A percentile compares a stretch with the other conserved stretches of the same genome.
Evolutionary conservation across 192 early-diverging fungal genomes (phyloP).

Genomic region (Spizellomyces punctatus): DNA sequence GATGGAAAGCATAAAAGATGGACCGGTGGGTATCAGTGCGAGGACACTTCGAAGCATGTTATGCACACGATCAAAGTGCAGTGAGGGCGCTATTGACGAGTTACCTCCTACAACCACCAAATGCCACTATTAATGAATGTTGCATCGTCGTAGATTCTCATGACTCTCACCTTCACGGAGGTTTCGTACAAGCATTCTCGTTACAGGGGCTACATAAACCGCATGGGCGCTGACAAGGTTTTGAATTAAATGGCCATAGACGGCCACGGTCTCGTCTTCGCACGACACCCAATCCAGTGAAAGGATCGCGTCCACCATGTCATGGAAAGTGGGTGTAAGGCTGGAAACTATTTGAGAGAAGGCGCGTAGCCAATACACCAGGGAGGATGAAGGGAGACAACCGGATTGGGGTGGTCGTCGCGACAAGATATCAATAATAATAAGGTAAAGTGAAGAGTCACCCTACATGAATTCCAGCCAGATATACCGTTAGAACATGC

Average conservation of each 20-base stretch:
- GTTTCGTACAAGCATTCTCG: slow-evolving; percentile 57
- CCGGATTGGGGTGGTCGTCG: not conserved
- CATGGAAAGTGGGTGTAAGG: slow-evolving; percentile 21
- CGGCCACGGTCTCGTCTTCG: slow-evolving; percentile 52
- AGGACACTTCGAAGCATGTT: slow-evolving; percentile 63
- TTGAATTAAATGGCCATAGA: slow-evolving; percentile 66
- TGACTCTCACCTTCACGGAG: slow-evolving; percentile 53
- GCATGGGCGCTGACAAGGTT: slow-evolving; percentile 79
- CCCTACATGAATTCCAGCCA: too few relatives aligned
- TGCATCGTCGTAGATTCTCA: slow-evolving; percentile 2
- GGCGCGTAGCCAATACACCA: slow-evolving; percentile 26
- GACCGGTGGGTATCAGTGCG: slow-evolving; percentile 69
- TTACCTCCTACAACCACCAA: not conserved
- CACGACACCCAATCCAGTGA: slow-evolving; percentile 60
- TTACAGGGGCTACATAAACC: slow-evolving; percentile 62
- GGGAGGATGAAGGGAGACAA: not conserved
- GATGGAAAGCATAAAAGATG: slow-evolving; percentile 61
- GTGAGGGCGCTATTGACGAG: slow-evolving; percentile 1
- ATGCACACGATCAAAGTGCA: slow-evolving; percentile 63
- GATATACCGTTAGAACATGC: too few relatives aligned
- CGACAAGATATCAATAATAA: not conserved
- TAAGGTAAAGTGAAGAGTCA: not conserved
- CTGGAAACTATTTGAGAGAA: slow-evolving; percentile 36
- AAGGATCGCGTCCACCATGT: slow-evolving; percentile 63
- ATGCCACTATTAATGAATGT: not conserved